phyloP scores from a whole-genome alignment of 768 basidiomycete genomes.

The Termitomyces sp. region DNA sequence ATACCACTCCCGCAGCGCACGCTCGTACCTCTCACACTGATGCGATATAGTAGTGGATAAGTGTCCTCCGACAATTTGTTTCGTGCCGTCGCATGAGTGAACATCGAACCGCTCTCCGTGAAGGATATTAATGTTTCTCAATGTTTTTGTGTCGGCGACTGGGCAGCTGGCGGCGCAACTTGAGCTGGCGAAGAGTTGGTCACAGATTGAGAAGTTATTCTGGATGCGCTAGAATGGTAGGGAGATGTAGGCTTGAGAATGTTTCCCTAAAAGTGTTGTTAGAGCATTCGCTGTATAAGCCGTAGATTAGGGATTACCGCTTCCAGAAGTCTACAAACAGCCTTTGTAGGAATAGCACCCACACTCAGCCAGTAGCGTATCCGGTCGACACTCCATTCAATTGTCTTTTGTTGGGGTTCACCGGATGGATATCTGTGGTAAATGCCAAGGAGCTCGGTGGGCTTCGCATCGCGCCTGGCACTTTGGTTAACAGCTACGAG shows the following conservation, averaged over 20 bases:
- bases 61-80: background rate
- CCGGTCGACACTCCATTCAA: constrained; percentile 89
- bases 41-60: background rate
- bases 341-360: constrained; percentile 78
- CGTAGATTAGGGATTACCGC: constrained; percentile 43
- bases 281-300: background rate
- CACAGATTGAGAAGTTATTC: background rate
- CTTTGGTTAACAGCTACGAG: constrained; percentile 78
- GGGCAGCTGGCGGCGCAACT: background rate
- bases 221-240: constrained; percentile 39
- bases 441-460: constrained; percentile 81
- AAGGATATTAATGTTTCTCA: background rate
- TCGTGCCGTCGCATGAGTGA: background rate
- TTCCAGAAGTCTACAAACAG: constrained; percentile 72
- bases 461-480: constrained; percentile 74
- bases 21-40: background rate
- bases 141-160: background rate
- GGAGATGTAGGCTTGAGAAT: constrained; percentile 54
- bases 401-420: constrained; percentile 55
- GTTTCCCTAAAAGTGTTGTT: constrained; percentile 45
- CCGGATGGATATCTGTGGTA: constrained; percentile 66
- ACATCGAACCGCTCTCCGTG: background rate
- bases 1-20: background rate
- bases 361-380: constrained; percentile 86
- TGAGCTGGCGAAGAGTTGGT: background rate